Conservation (phyloP, 257 asterid genomes). For the Salvia hispanica region DNA sequence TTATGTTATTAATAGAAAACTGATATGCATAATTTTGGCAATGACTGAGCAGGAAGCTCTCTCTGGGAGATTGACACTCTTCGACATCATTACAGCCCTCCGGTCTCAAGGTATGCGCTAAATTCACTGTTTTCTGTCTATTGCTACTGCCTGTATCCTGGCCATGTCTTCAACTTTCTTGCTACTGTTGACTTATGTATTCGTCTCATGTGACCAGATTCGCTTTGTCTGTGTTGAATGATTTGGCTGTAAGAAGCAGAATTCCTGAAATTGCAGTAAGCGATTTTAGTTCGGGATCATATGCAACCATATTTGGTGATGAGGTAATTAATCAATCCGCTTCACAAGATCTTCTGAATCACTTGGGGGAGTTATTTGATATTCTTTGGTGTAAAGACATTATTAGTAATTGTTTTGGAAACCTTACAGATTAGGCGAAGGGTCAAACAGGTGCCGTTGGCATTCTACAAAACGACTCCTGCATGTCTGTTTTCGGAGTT, state of each 20-base stretch:
- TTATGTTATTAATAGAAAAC: constrained; percentile 15
- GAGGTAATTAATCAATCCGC: constrained; percentile 52
- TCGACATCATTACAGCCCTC: constrained; percentile 79
- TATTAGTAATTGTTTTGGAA: background rate
- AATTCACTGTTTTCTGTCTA: background rate
- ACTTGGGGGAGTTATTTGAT: background rate
- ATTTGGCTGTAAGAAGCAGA: constrained; percentile 71
- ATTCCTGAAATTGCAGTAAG: constrained; percentile 73
- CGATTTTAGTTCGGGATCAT: constrained; percentile 88
- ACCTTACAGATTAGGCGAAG: constrained; percentile 74
- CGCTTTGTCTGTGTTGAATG: constrained; percentile 74
- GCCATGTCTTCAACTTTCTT: background rate
- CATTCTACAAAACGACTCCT: constrained; percentile 83
- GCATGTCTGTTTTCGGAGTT: constrained; percentile 60
- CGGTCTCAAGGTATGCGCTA: constrained; percentile 70
- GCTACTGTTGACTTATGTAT: constrained; percentile 6
- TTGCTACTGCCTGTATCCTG: too few species aligned
- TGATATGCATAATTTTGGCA: constrained; percentile 11
- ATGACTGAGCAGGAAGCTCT: constrained; percentile 72
- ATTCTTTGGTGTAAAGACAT: background rate
- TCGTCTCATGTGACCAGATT: constrained; percentile 49
- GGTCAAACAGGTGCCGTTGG: constrained; percentile 85
- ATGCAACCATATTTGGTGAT: constrained; percentile 68
- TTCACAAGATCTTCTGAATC: background rate
- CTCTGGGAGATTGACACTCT: constrained; percentile 93